Evolutionary conservation across 371 early-diverging fungal species (phyloP), one percentile per base, ranked within the genome.

Genomic region (Rhizomucor pusillus): DNA sequence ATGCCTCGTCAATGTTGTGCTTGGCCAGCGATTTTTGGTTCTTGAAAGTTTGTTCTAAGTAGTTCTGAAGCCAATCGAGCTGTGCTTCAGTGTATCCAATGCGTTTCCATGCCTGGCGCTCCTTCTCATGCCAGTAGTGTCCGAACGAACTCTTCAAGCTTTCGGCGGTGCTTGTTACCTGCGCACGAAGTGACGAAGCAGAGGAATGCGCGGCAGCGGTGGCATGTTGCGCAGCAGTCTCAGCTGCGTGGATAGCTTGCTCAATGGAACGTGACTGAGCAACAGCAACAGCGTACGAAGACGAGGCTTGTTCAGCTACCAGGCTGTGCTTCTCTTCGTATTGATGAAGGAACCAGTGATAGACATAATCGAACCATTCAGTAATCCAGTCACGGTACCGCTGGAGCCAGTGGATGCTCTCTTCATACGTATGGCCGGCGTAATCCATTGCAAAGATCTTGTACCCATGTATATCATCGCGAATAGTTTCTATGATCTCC

Each of bases 51-150:
- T 59, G 54, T 9, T 62, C 52, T 7, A 77, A 60, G 37, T 71
- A 65, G 33, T 69, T 62, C 29, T 71, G 59, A 11, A 77, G 44
- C 69, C 72, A 69, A 22, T 77, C 56, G 16, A 77, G 57, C 18
- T 77, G 74, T 7, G 71, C 65, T 50, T 77, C 69, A 9, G 77
- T 69, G 37, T 77, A 77, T 5, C 73, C 77, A 24, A 75, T 48
- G 44, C 65, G 66, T 10, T 59, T 52, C 18, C 63, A 71, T 0
- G 67, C 66, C 19, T 75, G 64, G 9, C 54, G 35, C 43, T 75
- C 62, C 47, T 69, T 65, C 36, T 69, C 59, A 39, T 54, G 58
- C 74, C 77, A 71, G 54, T 53, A 67, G 14, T 59, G 35, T 14
- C 63, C 77, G 62, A 73, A 69, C 10, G 55, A 62, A 1, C 62